Conservation (phyloP, 257 asterid genomes). For the Petrea volubilis region DNA sequence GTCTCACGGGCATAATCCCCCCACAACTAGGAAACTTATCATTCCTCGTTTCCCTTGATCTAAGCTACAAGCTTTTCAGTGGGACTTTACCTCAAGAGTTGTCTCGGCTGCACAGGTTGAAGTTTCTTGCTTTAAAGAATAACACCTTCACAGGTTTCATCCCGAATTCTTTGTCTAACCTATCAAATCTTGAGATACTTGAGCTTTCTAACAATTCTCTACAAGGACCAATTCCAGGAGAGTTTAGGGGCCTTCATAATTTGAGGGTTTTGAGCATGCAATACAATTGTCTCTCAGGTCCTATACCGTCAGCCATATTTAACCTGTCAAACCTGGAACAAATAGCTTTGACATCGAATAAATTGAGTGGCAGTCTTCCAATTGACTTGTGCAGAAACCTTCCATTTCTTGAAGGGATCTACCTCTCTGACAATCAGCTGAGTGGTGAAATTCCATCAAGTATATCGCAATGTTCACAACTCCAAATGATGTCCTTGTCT, state of each 20-base stretch:
- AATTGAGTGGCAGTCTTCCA: conserved; percentile 18
- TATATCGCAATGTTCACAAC: conserved; percentile 6
- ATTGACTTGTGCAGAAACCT: not conserved
- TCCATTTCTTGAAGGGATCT: not conserved
- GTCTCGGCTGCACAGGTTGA: conserved; percentile 5
- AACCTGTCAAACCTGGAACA: conserved; percentile 7
- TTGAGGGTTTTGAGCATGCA: conserved; percentile 18
- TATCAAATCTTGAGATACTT: not conserved
- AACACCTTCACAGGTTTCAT: conserved; percentile 23
- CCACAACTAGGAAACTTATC: conserved; percentile 21
- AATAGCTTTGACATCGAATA: not conserved
- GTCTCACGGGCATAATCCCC: not conserved
- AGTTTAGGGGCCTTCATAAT: conserved; percentile 13
- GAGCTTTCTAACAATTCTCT: conserved; percentile 25
- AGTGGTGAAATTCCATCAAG: conserved; percentile 17
- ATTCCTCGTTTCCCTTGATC: conserved; percentile 14
- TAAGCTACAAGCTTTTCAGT: conserved; percentile 11
- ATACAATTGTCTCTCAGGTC: conserved; percentile 21
- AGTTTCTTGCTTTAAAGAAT: not conserved
- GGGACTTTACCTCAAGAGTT: conserved; percentile 19
- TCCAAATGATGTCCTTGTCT: not conserved
- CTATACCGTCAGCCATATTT: conserved; percentile 21
- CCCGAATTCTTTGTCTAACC: not conserved
- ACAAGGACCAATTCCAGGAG: conserved; percentile 17
- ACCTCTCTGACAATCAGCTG: not conserved